A percentile compares a stretch with the other conserved stretches of the same genome.
Conservation (phyloP, 495 filamentous ascomycete genomes). For the Podospora appendiculata region DNA sequence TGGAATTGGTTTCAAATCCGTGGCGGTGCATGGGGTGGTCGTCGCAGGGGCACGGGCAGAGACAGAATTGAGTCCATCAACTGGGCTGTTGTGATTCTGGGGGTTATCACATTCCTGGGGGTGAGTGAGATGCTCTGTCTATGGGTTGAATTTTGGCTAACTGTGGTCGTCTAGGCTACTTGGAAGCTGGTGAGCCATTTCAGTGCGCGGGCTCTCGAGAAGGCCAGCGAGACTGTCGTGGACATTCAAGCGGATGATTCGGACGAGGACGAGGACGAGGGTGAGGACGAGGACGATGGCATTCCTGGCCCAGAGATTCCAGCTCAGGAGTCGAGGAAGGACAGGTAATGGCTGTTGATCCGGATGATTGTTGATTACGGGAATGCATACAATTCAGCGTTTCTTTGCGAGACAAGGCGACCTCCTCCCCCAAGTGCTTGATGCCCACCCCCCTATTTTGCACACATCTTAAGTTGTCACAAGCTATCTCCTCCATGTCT, state of each 20-base stretch:
- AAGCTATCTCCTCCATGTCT: conserved; percentile 56
- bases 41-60: conserved; percentile 55
- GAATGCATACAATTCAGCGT: neutral
- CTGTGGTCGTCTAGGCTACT: conserved; percentile 48
- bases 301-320: neutral
- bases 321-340: conserved; percentile 18
- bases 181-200: conserved; percentile 71
- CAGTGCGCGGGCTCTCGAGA: conserved; percentile 61
- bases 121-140: conserved; percentile 43
- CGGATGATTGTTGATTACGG: neutral
- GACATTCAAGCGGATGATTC: conserved; percentile 74
- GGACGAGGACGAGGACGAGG: conserved; percentile 55
- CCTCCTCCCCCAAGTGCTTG: neutral
- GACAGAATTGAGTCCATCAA: conserved; percentile 67
- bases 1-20: conserved; percentile 72
- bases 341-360: conserved; percentile 3
- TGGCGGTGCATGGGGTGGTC: conserved; percentile 31
- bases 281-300: conserved; percentile 4
- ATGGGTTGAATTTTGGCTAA: conserved; percentile 8
- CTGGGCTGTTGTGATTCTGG: conserved; percentile 70
- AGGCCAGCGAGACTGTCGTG: conserved; percentile 67
- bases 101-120: conserved; percentile 71
- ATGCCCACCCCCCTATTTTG: conserved; percentile 23
- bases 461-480: conserved; percentile 94
- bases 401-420: neutral